Percentiles rank a stretch among this genome's conserved stretches.
Conservation (phyloP, 2,329 filamentous ascomycete genomes). For the Fusarium penzigii region DNA sequence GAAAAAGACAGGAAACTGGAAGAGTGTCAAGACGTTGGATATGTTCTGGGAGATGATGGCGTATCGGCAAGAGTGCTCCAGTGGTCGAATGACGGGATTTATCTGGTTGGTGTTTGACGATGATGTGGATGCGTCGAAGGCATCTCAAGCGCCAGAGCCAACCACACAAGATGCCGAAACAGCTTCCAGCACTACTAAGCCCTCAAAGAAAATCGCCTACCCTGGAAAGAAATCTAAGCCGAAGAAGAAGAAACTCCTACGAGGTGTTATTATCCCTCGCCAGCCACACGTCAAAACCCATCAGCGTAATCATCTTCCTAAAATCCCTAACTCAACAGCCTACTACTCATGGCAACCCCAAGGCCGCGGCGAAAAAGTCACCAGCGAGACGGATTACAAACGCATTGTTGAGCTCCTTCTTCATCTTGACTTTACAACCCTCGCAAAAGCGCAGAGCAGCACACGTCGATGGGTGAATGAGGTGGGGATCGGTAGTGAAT, state of each 20-base stretch:
- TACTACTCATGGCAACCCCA: slow-evolving; percentile 67
- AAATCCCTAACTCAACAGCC: slow-evolving; percentile 53
- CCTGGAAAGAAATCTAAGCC: slow-evolving; percentile 11
- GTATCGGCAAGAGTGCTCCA: slow-evolving; percentile 92
- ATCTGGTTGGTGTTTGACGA: slow-evolving; percentile 87
- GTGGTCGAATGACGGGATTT: slow-evolving; percentile 89
- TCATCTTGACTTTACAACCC: slow-evolving; percentile 70
- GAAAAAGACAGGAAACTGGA: slow-evolving; percentile 71
- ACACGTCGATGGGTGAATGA: slow-evolving; percentile 72
- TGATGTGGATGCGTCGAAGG: slow-evolving; percentile 23
- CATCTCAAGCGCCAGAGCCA: slow-evolving; percentile 15
- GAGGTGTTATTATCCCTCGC: slow-evolving; percentile 63
- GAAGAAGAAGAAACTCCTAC: slow-evolving; percentile 41
- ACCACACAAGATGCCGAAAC: slow-evolving; percentile 36
- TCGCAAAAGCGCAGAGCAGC: slow-evolving; percentile 63
- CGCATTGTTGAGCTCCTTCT: slow-evolving; percentile 69
- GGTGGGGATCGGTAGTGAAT: slow-evolving; percentile 54
- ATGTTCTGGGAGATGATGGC: slow-evolving; percentile 99
- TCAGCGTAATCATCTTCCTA: slow-evolving; percentile 49
- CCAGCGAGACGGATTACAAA: slow-evolving; percentile 66
- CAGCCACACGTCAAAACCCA: slow-evolving; percentile 65
- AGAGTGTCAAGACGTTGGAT: slow-evolving; percentile 78
- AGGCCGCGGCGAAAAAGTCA: slow-evolving; percentile 63
- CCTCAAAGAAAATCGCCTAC: slow-evolving; percentile 19
- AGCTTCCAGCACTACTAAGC: slow-evolving; percentile 36